phyloP scores from a whole-genome alignment of 345 rosid genomes.

The Cardamine chenopodiifolia region DNA sequence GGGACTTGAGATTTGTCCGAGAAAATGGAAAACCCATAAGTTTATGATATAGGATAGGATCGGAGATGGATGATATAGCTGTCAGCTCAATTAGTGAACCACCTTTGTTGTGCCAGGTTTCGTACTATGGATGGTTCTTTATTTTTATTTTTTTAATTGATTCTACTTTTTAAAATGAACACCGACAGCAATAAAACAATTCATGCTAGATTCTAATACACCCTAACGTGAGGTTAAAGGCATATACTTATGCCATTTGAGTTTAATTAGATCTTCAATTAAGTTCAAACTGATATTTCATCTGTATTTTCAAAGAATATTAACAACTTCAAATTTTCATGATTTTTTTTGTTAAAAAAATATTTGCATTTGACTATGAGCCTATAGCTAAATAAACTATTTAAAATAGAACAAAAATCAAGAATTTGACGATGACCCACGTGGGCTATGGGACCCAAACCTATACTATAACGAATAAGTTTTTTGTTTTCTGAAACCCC shows the following conservation, averaged over 20 bases:
- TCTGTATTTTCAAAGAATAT: background rate
- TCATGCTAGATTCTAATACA: background rate
- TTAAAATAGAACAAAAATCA: too few relatives aligned
- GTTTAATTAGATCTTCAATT: background rate
- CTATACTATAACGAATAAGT: conserved; percentile 19
- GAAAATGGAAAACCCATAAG: background rate
- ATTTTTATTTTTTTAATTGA: too few relatives aligned
- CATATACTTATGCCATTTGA: too few relatives aligned
- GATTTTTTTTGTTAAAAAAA: too few relatives aligned
- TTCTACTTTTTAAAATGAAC: background rate
- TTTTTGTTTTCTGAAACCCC: conserved; percentile 38
- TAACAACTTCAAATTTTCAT: too few relatives aligned
- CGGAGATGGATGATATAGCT: conserved; percentile 13
- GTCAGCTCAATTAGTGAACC: conserved; percentile 21
- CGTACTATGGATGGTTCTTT: background rate
- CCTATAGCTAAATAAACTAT: too few relatives aligned
- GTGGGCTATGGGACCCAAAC: conserved; percentile 41
- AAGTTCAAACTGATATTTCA: background rate
- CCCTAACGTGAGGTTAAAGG: background rate
- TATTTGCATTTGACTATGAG: too few relatives aligned
- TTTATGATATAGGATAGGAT: conserved; percentile 21
- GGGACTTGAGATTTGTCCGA: conserved; percentile 11
- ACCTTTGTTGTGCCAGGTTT: conserved; percentile 17
- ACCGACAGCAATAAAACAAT: conserved; percentile 29
- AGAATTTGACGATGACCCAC: too few relatives aligned